Evolutionary conservation across 768 basidiomycete species (phyloP).

Genomic region (Suillus occidentalis): DNA sequence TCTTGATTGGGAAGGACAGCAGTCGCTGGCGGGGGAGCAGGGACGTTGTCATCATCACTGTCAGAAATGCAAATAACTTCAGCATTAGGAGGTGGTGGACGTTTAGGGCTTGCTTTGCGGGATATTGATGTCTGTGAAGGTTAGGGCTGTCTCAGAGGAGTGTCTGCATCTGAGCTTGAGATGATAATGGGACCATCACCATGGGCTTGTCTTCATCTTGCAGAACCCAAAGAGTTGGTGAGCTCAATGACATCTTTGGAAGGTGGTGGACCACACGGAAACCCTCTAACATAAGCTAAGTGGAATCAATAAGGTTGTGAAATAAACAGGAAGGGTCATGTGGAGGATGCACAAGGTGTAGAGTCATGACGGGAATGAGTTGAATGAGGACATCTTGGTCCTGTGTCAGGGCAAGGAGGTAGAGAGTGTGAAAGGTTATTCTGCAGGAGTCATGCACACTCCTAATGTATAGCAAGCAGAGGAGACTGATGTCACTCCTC

Average conservation of each 20-base stretch:
- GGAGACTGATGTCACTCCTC: slow-evolving; percentile 6
- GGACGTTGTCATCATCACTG: too few species aligned
- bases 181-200: slow-evolving; percentile 25
- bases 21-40: too few species aligned
- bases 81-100: slow-evolving; percentile 15
- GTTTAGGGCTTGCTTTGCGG: not conserved
- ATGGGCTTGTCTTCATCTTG: not conserved
- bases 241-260: slow-evolving; percentile 18
- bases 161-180: slow-evolving; percentile 24
- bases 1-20: too few species aligned
- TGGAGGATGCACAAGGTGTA: not conserved
- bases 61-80: too few species aligned
- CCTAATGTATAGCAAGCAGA: slow-evolving; percentile 27
- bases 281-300: slow-evolving; percentile 7
- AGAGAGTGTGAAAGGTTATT: slow-evolving; percentile 17
- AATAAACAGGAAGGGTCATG: not conserved
- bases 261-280: slow-evolving; percentile 16
- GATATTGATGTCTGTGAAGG: not conserved
- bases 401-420: slow-evolving; percentile 28
- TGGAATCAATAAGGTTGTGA: slow-evolving; percentile 18
- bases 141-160: not conserved
- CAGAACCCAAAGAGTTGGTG: slow-evolving; percentile 22
- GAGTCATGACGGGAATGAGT: not conserved
- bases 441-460: slow-evolving; percentile 32
- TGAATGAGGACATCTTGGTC: slow-evolving; percentile 15